Base-by-base conservation (phyloP, 345 rosid genomes). In the Brassica juncea region DNA sequence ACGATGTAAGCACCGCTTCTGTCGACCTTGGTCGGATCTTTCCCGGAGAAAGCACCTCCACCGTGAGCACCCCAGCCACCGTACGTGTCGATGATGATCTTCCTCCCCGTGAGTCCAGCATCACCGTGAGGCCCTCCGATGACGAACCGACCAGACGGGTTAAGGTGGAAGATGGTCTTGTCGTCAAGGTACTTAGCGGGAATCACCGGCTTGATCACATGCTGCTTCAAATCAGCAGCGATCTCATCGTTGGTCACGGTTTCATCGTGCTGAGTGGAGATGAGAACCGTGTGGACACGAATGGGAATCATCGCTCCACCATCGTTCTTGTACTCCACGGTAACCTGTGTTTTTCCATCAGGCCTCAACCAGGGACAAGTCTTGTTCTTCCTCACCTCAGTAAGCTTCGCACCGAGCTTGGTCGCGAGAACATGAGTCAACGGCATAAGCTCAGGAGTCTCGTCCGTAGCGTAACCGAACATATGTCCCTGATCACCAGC, bases 401-500 rank as follows among this genome's bases (percentile, higher is more conserved):
- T 89, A 6, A 91, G 90, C 87, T 87, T 91, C 65, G 93, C 93
- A 68, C 96, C 96, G 49, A 91, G 91, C 90, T 91, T 82, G 15
- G 93, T 91, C 23, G 96, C 91, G 34, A 91, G 84, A 14, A 91
- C 96, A 77, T 91, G 96, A 34, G 96, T 91, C 75, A 91, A 76
- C 0, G 93, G 96, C 96, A 91, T 89, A 4, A 89, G 77, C 83
- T 90, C 95, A 8, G 91, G 88, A 2, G 94, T 90, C 70, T 90
- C 92, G 73, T 90, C 92, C 0, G 94, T 85, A n/a, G 94, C 95
- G 65, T 90, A 90, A 2, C 96, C 93, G 52, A 91, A 91, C 93
- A 91, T 91, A 76, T 90, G 94, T 3, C 92, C 94, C 47, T 90
- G 93, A 68, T 91, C 96, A 71, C 97, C 97, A 72, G 96, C 96